phyloP scores from a whole-genome alignment of 164 flowering plant genomes.

The Akebia trifoliata region DNA sequence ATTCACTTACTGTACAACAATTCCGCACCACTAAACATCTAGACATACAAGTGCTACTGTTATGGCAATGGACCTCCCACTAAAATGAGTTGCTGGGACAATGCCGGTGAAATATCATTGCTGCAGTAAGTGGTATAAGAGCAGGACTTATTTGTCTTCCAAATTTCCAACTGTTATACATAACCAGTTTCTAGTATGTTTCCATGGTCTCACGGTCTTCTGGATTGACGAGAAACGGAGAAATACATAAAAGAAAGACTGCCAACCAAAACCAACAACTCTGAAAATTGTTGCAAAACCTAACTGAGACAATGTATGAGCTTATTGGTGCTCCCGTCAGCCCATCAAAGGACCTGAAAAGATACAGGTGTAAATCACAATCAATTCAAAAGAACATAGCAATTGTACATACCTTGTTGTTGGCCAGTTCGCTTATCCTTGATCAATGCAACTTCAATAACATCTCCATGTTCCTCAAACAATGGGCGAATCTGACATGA shows the following conservation, averaged over 20 bases:
- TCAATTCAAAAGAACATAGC: constrained; percentile 13
- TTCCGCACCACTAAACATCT: constrained; percentile 26
- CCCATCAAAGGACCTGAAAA: constrained; percentile 76
- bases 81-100: constrained; percentile 31
- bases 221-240: constrained; percentile 38
- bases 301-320: constrained; percentile 63
- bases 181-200: constrained; percentile 26
- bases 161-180: constrained; percentile 33
- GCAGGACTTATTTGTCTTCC: constrained; percentile 36
- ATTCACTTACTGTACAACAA: constrained; percentile 21
- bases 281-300: constrained; percentile 42
- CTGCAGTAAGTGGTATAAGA: constrained; percentile 41
- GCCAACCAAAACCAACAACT: constrained; percentile 49
- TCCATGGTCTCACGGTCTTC: constrained; percentile 49
- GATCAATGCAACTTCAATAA: constrained; percentile 88
- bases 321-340: constrained; percentile 57
- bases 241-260: constrained; percentile 31
- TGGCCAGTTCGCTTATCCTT: constrained; percentile 93
- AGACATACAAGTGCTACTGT: constrained; percentile 32
- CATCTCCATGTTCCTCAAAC: constrained; percentile 90
- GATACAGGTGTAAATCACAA: constrained; percentile 33
- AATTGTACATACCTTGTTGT: constrained; percentile 72
- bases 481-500: constrained; percentile 74
- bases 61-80: constrained; percentile 32
- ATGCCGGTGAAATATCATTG: constrained; percentile 30